Evolutionary conservation across 768 basidiomycete species (phyloP).

Genomic region (Tremella mesenterica): DNA sequence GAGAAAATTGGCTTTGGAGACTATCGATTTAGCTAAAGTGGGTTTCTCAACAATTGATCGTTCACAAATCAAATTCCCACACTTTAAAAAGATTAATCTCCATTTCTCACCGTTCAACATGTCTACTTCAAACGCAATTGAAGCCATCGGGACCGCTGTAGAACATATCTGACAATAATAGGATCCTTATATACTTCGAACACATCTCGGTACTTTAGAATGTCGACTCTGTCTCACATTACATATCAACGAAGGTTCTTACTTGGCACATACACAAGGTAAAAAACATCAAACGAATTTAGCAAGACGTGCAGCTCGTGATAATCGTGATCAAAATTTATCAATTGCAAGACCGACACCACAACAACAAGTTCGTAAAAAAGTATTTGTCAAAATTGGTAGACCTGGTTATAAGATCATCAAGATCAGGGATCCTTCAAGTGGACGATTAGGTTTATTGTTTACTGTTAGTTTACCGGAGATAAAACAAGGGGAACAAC

Average conservation of each 20-base stretch:
- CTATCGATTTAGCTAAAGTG: constrained; percentile 95
- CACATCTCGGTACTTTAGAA: constrained; percentile 95
- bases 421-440: constrained; percentile 76
- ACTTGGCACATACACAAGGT: constrained; percentile 97
- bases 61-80: too few species aligned
- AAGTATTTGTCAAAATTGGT: constrained; percentile 95
- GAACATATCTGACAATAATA: constrained; percentile 32
- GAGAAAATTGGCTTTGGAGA: constrained; percentile 89
- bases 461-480: constrained; percentile 86
- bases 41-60: constrained; percentile 16
- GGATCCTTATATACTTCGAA: constrained; percentile 98
- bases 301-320: constrained; percentile 90
- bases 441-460: constrained; percentile 91
- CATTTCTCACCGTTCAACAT: constrained; percentile 2
- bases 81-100: too few species aligned
- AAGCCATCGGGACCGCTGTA: neutral
- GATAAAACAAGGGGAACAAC: constrained; percentile 74
- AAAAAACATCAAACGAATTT: constrained; percentile 99
- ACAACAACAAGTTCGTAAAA: constrained; percentile 64
- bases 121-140: neutral
- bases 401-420: constrained; percentile 68
- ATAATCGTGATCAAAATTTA: constrained; percentile 85
- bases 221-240: constrained; percentile 94
- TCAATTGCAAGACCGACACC: constrained; percentile 52
- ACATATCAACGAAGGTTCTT: constrained; percentile 99